Conservation (phyloP, 169 alveolate genomes). For the Plasmodium ovale region DNA sequence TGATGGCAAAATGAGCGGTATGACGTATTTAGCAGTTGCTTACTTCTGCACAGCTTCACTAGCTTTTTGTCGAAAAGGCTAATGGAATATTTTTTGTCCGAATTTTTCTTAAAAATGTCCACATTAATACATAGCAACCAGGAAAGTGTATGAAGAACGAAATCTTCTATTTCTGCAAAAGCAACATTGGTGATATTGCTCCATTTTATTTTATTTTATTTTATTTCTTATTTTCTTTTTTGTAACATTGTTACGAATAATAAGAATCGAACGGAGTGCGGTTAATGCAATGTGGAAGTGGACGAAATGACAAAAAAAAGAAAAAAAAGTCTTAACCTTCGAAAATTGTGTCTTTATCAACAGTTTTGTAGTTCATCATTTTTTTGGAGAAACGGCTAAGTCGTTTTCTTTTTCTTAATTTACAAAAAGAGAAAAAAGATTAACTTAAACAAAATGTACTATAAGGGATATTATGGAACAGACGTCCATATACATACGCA, state of each 20-base stretch:
- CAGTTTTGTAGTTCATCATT: slow-evolving; percentile 12
- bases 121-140: slow-evolving; percentile 59
- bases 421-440: slow-evolving; percentile 5
- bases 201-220: too few relatives aligned
- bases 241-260: background rate
- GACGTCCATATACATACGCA: background rate
- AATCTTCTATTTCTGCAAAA: slow-evolving; percentile 53
- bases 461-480: background rate
- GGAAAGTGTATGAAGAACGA: slow-evolving; percentile 52
- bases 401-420: background rate
- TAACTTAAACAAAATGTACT: slow-evolving; percentile 7
- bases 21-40: too few relatives aligned
- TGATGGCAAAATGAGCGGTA: background rate
- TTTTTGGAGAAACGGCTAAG: slow-evolving; percentile 5
- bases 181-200: too few relatives aligned
- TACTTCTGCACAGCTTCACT: slow-evolving; percentile 42
- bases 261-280: too few relatives aligned
- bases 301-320: background rate
- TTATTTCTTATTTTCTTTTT: background rate
- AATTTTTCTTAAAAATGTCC: slow-evolving; percentile 46
- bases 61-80: slow-evolving; percentile 29
- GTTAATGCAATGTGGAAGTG: too few relatives aligned
- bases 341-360: slow-evolving; percentile 19
- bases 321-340: slow-evolving; percentile 25
- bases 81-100: slow-evolving; percentile 38